Evolutionary conservation across 2,329 filamentous ascomycete genomes (phyloP), one percentile per base, ranked within the genome.

Genomic region (Claviceps sp.): DNA sequence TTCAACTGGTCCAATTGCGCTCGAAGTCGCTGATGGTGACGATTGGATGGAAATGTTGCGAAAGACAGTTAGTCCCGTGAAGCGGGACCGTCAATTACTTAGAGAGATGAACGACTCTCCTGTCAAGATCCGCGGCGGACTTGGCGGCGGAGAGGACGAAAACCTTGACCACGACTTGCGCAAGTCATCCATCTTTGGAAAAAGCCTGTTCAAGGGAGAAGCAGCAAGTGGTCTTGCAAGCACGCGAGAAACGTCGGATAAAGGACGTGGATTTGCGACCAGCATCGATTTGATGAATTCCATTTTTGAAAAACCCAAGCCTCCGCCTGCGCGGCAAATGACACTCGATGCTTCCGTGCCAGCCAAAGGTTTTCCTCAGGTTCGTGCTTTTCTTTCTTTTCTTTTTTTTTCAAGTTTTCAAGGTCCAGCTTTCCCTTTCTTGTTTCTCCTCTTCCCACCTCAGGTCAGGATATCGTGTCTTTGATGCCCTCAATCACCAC

Each of bases 251-350:
- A 63, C 61, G 37, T 57, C 64, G 59, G 67, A 70, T 41, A 76
- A 80, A 59, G 74, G 77, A 51, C 80, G 80, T 57, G 84, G 85
- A 1, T 91, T 95, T 67, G 79, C 82, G 19, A 95, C 86, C 19
- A 90, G 87, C 62, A 95, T 97, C 70, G 93, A 96, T 72, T 73
- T 96, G 65, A 96, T 95, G 89, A 91, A 95, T 65, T 95, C 89
- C 47, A 73, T 96, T 52, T 96, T 94, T 68, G 85, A 87, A 65
- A 80, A 85, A 68, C 76, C 82, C 56, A 81, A 79, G 71, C 75
- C 74, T 57, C 81, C 79, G 71, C 75, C 74, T 50, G 75, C 75
- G 57, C 68, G 71, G 50, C 73, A 78, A 61, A 78, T 75, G 61
- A 78, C 75, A 60, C 65, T 75, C 51, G 75, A 77, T 61, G 73